Evolutionary conservation across 2,329 filamentous ascomycete species (phyloP).

Genomic region (Colletotrichum sp.): DNA sequence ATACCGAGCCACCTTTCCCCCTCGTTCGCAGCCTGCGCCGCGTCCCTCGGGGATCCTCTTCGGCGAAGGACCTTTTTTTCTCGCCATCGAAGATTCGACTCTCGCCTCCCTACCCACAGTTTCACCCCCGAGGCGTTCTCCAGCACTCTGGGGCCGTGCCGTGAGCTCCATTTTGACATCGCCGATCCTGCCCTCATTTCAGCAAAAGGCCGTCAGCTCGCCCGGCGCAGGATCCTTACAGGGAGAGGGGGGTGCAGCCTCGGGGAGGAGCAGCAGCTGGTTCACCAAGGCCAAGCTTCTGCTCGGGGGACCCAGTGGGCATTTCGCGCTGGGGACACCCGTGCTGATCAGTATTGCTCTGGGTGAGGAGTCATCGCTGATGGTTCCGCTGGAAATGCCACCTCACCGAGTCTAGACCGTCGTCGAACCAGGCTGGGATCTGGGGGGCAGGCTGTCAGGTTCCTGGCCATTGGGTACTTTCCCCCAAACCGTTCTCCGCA

Average conservation of each 20-base stretch:
- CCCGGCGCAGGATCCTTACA: not conserved
- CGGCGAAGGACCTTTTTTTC: not conserved
- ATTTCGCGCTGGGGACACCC: not conserved
- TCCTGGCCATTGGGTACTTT: not conserved
- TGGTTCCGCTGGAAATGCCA: not conserved
- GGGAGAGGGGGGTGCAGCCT: not conserved
- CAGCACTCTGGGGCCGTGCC: not conserved
- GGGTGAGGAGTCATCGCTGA: not conserved
- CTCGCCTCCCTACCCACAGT: not conserved
- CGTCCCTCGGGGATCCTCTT: not conserved
- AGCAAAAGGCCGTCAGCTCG: not conserved
- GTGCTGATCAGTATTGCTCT: not conserved
- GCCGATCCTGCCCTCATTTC: not conserved
- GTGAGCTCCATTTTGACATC: not conserved
- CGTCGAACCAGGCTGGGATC: not conserved
- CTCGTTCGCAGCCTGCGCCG: not conserved
- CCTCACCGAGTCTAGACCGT: slow-evolving; percentile 6
- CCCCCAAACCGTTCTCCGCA: not conserved
- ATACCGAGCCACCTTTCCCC: not conserved
- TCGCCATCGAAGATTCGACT: not conserved
- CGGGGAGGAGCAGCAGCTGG: not conserved
- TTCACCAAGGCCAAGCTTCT: not conserved
- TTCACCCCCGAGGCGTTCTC: not conserved
- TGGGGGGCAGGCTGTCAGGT: not conserved
- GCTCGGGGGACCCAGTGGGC: not conserved